Evolutionary conservation across 805 yeast genomes (phyloP).

Genomic region (Kodamaea fukazawae): DNA sequence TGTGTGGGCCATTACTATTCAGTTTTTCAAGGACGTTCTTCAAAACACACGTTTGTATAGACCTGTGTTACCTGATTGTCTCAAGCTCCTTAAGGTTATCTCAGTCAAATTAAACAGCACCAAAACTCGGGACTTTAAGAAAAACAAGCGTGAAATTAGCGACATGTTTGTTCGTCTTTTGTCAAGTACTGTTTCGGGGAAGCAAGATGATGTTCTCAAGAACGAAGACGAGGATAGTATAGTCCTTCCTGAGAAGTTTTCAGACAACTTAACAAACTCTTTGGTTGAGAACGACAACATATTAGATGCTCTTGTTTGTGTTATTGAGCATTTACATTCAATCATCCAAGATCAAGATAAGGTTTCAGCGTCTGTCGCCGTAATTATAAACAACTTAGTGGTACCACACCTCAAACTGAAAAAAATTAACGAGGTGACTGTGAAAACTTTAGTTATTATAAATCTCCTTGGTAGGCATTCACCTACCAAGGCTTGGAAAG

Average conservation of each 20-base stretch:
- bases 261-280: slow-evolving; percentile 7
- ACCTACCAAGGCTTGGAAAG: slow-evolving; percentile 59
- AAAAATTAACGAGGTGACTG: slow-evolving; percentile 34
- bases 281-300: slow-evolving; percentile 41
- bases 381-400: slow-evolving; percentile 52
- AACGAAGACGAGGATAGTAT: slow-evolving; percentile 13
- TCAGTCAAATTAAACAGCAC: slow-evolving; percentile 56
- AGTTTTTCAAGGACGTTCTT: slow-evolving; percentile 59
- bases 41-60: slow-evolving; percentile 48
- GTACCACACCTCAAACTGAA: slow-evolving; percentile 52
- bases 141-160: slow-evolving; percentile 55
- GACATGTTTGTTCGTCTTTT: slow-evolving; percentile 35
- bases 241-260: slow-evolving; percentile 9
- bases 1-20: slow-evolving; percentile 58
- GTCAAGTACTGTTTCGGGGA: slow-evolving; percentile 12
- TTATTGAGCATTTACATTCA: slow-evolving; percentile 37
- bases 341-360: slow-evolving; percentile 62
- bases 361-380: slow-evolving; percentile 45
- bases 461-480: slow-evolving; percentile 31
- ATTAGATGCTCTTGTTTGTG: slow-evolving; percentile 29
- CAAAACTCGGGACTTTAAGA: slow-evolving; percentile 60
- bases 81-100: slow-evolving; percentile 51
- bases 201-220: slow-evolving; percentile 15
- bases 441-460: slow-evolving; percentile 45
- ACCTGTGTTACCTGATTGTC: slow-evolving; percentile 48